Base-by-base conservation (phyloP, 768 basidiomycete genomes). In the Naganishia antarctica region DNA sequence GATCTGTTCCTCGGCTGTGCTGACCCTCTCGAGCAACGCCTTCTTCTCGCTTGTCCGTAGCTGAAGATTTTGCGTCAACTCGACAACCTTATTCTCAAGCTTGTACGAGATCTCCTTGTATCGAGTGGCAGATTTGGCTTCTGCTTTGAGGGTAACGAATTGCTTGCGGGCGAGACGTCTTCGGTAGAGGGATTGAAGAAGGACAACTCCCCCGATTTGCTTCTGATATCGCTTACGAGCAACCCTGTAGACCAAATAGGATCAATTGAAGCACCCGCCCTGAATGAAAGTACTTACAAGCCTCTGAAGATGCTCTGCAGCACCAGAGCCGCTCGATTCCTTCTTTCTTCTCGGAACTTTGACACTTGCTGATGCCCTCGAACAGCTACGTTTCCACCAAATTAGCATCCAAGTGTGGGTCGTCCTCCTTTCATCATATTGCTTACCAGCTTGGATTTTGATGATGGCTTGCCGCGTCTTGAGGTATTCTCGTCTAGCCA, bases 61-160 rank as follows among this genome's bases (percentile, higher is more conserved):
- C 78, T 97, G 96, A 13, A 99, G 83, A 16, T 81, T 85, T 76
- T 99, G 96, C 0, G 96, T 98, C 67, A 99, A 87, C 75, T 98
- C 94, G 64, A 99, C 91, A 46, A 99, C 96, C 80, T 98, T 99
- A 83, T 98, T 99, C 81, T 99, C 96, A 62, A 99, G 83, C 70
- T 85, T 86, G 74, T 98, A 98, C 0, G 94, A 97, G 69, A 94
- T 96, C 76, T 96, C 89, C 63, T 90, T 97, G 85, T 94, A 97
- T 75, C 92, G 96, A 70, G 90, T 89, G 29, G 93, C 93, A 1
- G 96, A 98, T 58, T 92, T 90, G 6, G 96, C 96, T 78, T 99
- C 96, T 8, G 87, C 84, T 73, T 84, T 87, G 68, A 99, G 84
- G 11, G 80, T 81, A 71, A 87, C 89, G 68, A 99, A 84, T 74